Evolutionary conservation across 768 basidiomycete species (phyloP).

Genomic region (Coprinopsis marcescibilis): DNA sequence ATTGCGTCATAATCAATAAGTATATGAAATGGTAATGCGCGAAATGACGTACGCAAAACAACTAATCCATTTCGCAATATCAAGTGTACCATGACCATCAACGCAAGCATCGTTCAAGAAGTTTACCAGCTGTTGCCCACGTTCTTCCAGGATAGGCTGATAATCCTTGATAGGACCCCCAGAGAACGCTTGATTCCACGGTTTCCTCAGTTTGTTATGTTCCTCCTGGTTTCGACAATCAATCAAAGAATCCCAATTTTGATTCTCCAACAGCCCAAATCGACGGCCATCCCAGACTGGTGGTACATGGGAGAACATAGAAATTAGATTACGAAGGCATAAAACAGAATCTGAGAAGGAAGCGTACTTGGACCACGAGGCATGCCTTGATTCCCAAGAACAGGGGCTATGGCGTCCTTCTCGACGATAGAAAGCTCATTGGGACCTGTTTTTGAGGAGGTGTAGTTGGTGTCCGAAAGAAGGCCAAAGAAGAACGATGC

Average conservation of each 20-base stretch:
- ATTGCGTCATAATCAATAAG: neutral
- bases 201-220: constrained; percentile 32
- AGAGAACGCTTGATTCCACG: constrained; percentile 39
- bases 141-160: constrained; percentile 23
- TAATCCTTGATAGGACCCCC: constrained; percentile 33
- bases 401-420: constrained; percentile 30
- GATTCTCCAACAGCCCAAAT: constrained; percentile 22
- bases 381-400: constrained; percentile 43
- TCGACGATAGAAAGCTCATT: constrained; percentile 48
- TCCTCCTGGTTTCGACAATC: constrained; percentile 21
- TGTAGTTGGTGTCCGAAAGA: neutral
- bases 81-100: constrained; percentile 10
- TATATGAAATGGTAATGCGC: constrained; percentile 27
- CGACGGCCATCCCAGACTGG: constrained; percentile 39
- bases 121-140: constrained; percentile 21
- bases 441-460: constrained; percentile 33
- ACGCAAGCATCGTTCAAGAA: constrained; percentile 9
- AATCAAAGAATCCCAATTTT: constrained; percentile 15
- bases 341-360: neutral
- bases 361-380: constrained; percentile 46
- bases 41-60: constrained; percentile 26
- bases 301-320: too few species aligned
- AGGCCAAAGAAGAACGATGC: constrained; percentile 13
- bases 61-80: constrained; percentile 12
- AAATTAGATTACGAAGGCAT: neutral